Evolutionary conservation across 78 protist species (phyloP), one percentile per base, ranked within the genome.

Genomic region (Dictyostelium intermedium): DNA sequence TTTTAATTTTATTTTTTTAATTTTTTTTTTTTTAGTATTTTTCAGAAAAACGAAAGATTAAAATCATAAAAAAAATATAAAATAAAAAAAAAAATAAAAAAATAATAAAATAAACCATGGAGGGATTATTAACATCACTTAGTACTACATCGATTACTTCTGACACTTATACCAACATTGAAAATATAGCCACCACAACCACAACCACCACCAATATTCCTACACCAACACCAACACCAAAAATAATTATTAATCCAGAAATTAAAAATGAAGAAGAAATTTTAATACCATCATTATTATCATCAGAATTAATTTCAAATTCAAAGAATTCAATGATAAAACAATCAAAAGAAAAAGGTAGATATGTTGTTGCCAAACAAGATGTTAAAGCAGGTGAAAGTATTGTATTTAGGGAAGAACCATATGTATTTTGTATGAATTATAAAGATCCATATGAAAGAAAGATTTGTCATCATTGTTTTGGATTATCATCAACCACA

Each of bases 391-490:
- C 63, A 25, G 92, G 92, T 77, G 61, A 73, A 18, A 39, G 18
- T 39, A 37, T 76, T n/a, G 41, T 76, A 27, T 35, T 86, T 27
- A 43, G 84, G 27, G 92, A 86, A 20, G 25, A 34, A 34, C 92
- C 92, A 53, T 47, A 72, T 47, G 74, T 50, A 34, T 32, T 34
- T 39, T 25, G 53, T 25, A 35, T 86, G 47, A 86, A 86, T 60
- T 86, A n/a, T 27, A 76, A 37, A 47, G 92, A 86, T 76, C 69
- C 39, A 27, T 39, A 25, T 60, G 76, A 77, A 34, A 86, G 30
- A 53, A 35, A 27, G 37, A 35, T 76, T 25, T 86, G 92, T 56
- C 92, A 86, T 76, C 20, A 60, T 50, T 86, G 92, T 56, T 56
- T 85, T 20, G 41, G 20, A 8, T 66, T 43, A 18, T 69, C 74